phyloP scores from a whole-genome alignment of 2,329 filamentous ascomycete species.

The Fusarium sp. region DNA sequence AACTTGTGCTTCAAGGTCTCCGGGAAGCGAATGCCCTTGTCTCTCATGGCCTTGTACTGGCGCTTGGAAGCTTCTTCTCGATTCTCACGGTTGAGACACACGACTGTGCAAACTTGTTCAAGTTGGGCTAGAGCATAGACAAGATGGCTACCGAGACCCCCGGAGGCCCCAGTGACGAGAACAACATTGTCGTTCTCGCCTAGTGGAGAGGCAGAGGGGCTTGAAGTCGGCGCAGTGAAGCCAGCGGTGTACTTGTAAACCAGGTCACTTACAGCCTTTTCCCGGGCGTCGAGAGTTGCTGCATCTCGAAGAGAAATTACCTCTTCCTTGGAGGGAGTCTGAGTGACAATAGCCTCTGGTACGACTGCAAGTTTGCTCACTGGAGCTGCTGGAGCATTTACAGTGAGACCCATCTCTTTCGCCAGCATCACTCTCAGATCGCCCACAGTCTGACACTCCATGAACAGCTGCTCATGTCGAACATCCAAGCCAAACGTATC shows the following conservation, averaged over 20 bases:
- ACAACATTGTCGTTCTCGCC: slow-evolving; percentile 11
- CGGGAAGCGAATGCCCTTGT: slow-evolving; percentile 24
- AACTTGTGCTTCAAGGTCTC: slow-evolving; percentile 28
- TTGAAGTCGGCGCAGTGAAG: slow-evolving; percentile 4
- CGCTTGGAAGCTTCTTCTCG: background rate
- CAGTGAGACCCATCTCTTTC: slow-evolving; percentile 2
- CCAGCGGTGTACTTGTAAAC: slow-evolving; percentile 14
- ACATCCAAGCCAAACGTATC: slow-evolving; percentile 49
- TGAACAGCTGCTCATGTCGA: slow-evolving; percentile 27
- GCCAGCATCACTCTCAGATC: slow-evolving; percentile 22
- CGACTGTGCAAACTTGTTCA: slow-evolving; percentile 12
- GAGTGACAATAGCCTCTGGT: background rate
- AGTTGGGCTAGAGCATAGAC: slow-evolving; percentile 27
- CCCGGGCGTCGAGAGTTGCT: background rate
- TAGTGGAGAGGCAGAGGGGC: fast-evolving
- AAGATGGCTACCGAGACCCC: slow-evolving; percentile 24
- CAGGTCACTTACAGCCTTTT: slow-evolving; percentile 13
- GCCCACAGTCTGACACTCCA: slow-evolving; percentile 23
- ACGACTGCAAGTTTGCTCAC: background rate
- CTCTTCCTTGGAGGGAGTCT: background rate
- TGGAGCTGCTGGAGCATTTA: background rate
- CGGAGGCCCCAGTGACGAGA: slow-evolving; percentile 19
- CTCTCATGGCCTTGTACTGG: slow-evolving; percentile 30
- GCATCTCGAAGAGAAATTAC: background rate
- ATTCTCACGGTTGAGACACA: slow-evolving; percentile 26